Base-by-base conservation (phyloP, 1,284 basidiomycete genomes). In the Cutaneotrichosporon sp. region DNA sequence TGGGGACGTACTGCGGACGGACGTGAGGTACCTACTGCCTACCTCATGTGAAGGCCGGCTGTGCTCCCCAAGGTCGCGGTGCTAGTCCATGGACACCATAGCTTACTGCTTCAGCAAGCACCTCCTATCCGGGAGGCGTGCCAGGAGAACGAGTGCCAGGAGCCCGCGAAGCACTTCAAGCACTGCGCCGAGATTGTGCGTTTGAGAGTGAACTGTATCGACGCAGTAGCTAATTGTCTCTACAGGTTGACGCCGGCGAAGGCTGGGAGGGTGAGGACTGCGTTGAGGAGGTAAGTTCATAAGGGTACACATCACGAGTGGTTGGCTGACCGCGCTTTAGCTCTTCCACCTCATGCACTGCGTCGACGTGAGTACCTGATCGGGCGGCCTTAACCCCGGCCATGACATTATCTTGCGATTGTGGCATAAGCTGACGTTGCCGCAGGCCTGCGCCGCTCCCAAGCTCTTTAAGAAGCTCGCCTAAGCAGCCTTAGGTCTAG, bases 191-290 rank as follows among this genome's bases (percentile, higher is more conserved):
- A 93, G 75, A 90, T 90, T 76, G 84, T 93, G 17, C 4, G 58
- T 32, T 24, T 26, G 3, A 41, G 22, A 25, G 26, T 22, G 5
- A 12, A 12, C 35, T 22, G 12, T 4, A 19, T 16, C 12, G 24
- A 22, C 16, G 8, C 11, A 16, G 38, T 25, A 22, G 26, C 38
- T 41, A 22, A 41, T 24, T 25, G 24, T 16, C 14, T 25, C 35
- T 19, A 41, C 38, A 61, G 59, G 60, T 74, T 47, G 77, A 84
- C 57, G 79, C 77, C 27, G 90, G 90, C 35, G 72, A 91, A 67
- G 89, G 88, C 43, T 89, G 82, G 81, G 84, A 88, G 71, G 82
- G 82, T 60, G 90, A 93, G 79, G 88, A 90, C 71, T 93, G 90
- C 71, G 87, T 92, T 46, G 90, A 91, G 77, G 90, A 93, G 80